Base-by-base conservation (phyloP, 2,329 filamentous ascomycete genomes). In the Pseudogymnoascus sp. region DNA sequence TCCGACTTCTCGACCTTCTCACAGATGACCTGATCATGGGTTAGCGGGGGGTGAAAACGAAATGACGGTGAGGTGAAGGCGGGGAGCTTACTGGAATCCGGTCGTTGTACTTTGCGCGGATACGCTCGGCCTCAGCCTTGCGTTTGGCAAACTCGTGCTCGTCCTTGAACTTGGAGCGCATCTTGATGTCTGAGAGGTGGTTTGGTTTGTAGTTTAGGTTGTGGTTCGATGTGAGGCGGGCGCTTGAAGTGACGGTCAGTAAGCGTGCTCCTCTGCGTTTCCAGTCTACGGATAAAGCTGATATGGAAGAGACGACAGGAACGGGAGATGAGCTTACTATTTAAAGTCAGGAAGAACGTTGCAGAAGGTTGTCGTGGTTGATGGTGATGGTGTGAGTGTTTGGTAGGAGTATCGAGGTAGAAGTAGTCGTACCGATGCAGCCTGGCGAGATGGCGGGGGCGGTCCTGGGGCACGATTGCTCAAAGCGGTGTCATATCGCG, bases 81-180 rank as follows among this genome's bases (percentile, higher is more conserved):
- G 51, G 59, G 59, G 18, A 54, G 36, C 92, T 77, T 86, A 97
- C 95, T 61, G 95, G 95, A 80, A 99, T 99, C 73, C 95, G 91
- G 78, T 99, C 95, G 71, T 91, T 87, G 78, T 99, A 99, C 81
- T 99, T 99, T 83, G 97, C 59, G 59, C 59, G 59, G 78, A 97
- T 97, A 78, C 95, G 93, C 84, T 99, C 95, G 76, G 95, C 95
- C 82, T 99, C 95, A 70, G 95, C 95, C 91, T 97, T 97, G 82
- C 95, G 92, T 91, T 99, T 99, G 89, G 97, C 95, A 78, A 97
- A 97, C 73, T 91, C 92, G 79, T 97, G 95, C 86, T 97, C 95
- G 88, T 99, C 95, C 92, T 99, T 99, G 81, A 99, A 99, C 87
- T 97, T 97, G 84, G 91, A 96, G 77, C 93, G 90, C 92, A 97